phyloP scores from a whole-genome alignment of 2,329 filamentous ascomycete genomes.

The Aspergillus fijiensis region DNA sequence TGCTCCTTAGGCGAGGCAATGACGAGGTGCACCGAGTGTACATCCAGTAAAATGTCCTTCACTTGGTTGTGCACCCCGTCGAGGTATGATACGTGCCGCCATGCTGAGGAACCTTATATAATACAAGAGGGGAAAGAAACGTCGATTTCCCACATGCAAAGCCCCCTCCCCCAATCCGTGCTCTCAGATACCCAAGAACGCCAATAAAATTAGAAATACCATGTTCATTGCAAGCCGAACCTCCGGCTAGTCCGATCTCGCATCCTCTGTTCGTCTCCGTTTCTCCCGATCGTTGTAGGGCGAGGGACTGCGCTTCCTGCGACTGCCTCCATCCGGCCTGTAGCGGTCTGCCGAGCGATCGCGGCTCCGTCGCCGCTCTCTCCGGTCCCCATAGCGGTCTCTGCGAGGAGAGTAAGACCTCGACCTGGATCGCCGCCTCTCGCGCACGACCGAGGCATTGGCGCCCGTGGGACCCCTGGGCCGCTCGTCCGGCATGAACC shows the following conservation, averaged over 20 bases:
- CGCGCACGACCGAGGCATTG: slow-evolving; percentile 45
- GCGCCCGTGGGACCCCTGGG: slow-evolving; percentile 44
- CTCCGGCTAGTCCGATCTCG: slow-evolving; percentile 19
- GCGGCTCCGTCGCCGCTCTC: slow-evolving; percentile 21
- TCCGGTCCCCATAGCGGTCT: slow-evolving; percentile 43
- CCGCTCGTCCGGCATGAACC: slow-evolving; percentile 47
- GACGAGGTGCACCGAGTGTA: neutral
- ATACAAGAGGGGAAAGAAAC: slow-evolving; percentile 11
- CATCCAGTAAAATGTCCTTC: slow-evolving; percentile 2
- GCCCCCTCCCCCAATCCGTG: slow-evolving; percentile 16
- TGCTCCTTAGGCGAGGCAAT: neutral
- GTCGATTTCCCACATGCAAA: slow-evolving; percentile 21
- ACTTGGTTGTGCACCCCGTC: neutral
- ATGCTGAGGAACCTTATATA: slow-evolving; percentile 2
- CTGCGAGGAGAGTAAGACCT: slow-evolving; percentile 55
- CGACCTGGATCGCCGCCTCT: slow-evolving; percentile 37
- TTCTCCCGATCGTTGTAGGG: slow-evolving; percentile 45
- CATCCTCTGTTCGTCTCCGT: slow-evolving; percentile 37
- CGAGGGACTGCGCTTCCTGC: slow-evolving; percentile 44
- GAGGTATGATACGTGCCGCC: neutral
- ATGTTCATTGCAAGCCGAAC: slow-evolving; percentile 6
- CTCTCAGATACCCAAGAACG: slow-evolving; percentile 21
- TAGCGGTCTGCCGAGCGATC: slow-evolving; percentile 52
- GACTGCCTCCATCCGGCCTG: slow-evolving; percentile 38
- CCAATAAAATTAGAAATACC: slow-evolving; percentile 16